These are phyloP conservation scores for Eucalyptus leucophloia DNA, from an alignment of 345 rosid species.

Conservation along the genomic window DNA sequence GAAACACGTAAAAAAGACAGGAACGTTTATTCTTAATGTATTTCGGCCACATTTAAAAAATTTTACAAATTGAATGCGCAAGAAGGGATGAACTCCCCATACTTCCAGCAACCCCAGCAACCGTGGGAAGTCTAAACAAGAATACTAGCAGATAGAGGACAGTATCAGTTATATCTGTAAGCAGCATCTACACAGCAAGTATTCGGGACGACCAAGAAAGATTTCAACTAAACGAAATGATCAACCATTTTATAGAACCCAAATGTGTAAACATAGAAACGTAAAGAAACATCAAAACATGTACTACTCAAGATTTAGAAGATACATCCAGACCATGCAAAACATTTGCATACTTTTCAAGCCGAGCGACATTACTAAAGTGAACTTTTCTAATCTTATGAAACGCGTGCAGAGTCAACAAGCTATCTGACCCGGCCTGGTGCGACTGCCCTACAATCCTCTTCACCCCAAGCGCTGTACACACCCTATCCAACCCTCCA, in stretches of 20 bases:
- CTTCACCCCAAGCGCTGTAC: conserved; percentile 1
- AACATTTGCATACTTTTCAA: conserved; percentile 20
- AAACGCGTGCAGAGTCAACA: conserved; percentile 24
- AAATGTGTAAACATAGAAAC: not conserved
- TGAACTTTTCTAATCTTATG: conserved; percentile 4
- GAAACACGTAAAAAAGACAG: not conserved
- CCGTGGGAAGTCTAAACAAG: not conserved
- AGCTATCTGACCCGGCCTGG: conserved; percentile 32
- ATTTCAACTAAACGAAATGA: not conserved
- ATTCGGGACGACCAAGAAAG: not conserved
- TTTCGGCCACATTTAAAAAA: not conserved
- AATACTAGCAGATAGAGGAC: not conserved
- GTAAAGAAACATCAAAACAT: not conserved
- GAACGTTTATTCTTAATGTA: not conserved
- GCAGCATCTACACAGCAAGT: not conserved
- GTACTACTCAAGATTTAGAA: not conserved
- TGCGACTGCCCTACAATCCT: conserved; percentile 19
- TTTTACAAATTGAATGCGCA: not conserved
- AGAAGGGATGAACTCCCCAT: not conserved
- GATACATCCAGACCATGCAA: conserved; percentile 14
- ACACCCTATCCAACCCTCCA: conserved; percentile 20
- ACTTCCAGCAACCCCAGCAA: not conserved
- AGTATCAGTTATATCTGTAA: not conserved
- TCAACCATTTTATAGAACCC: not conserved
- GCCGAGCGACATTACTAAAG: not conserved